A percentile compares a stretch with the other conserved stretches of the same genome.
Conservation (phyloP, 352 stramenopile species). For the Globisporangium radiosum region DNA sequence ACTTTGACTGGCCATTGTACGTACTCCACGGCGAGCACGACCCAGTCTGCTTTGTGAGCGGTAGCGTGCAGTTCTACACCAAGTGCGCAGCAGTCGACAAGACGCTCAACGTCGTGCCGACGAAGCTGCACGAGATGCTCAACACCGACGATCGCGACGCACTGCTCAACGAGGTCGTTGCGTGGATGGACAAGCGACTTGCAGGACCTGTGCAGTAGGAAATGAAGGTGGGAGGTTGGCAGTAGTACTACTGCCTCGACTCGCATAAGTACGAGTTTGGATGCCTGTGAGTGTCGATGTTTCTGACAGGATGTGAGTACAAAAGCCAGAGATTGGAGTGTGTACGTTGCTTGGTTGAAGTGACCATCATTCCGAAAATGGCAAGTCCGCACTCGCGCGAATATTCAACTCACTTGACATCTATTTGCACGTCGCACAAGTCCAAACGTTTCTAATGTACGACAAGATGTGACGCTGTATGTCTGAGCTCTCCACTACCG, state of each 20-base stretch:
- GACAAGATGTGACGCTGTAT: too few relatives aligned
- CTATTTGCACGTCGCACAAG: too few relatives aligned
- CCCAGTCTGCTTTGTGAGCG: constrained; percentile 24
- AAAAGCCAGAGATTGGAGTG: background rate
- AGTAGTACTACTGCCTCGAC: too few relatives aligned
- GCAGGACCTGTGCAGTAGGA: background rate
- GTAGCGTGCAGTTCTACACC: constrained; percentile 28
- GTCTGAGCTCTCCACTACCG: too few relatives aligned
- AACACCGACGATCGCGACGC: constrained; percentile 29
- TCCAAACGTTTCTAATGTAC: too few relatives aligned
- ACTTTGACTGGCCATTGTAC: constrained; percentile 26
- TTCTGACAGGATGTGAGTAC: too few relatives aligned
- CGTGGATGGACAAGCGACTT: constrained; percentile 28
- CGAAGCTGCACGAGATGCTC: constrained; percentile 31
- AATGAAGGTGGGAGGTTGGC: too few relatives aligned
- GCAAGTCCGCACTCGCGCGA: too few relatives aligned
- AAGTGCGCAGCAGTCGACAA: constrained; percentile 33
- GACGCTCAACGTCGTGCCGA: constrained; percentile 32
- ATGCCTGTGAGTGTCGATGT: too few relatives aligned
- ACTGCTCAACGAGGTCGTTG: constrained; percentile 21
- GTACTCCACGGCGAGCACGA: constrained; percentile 36
- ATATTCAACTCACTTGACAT: too few relatives aligned
- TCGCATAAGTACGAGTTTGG: too few relatives aligned
- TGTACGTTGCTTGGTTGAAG: background rate
- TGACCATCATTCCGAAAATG: too few relatives aligned